Base-by-base conservation (phyloP, 2,329 filamentous ascomycete genomes). In the Aspergillus uvarum region DNA sequence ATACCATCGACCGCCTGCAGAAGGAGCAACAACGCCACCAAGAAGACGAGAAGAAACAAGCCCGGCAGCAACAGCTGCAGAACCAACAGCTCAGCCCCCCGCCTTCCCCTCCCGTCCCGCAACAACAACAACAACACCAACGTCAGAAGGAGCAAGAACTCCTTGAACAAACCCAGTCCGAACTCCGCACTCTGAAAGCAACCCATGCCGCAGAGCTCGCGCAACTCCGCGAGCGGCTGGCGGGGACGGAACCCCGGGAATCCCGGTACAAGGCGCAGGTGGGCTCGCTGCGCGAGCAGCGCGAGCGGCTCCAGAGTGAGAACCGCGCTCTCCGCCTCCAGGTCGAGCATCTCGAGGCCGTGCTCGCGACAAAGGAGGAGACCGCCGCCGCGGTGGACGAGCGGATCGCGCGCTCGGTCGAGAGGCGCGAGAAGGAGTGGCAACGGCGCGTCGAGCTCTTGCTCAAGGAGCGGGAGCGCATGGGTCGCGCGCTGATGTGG, bases 391-490 rank as follows among this genome's bases (percentile, higher is more conserved):
- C 73, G 3, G 55, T 80, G 19, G 77, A 80, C 61, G 65, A 71
- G 56, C 73, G 74, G 42, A 76, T 80, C 54, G 72, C 75, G 10
- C 67, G 70, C 50, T 76, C 76, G 0, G 70, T 78, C 14, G 75
- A 78, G 51, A 77, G 76, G 63, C 72, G 77, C 35, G 78, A 80
- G 64, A 72, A 73, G 24, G 76, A 77, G 56, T 80, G 78, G 78
- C 72, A 77, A 59, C 68, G 73, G 0, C 73, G 77, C 5, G 68
- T 78, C 2, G 72, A 79, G 51, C 61, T 77, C 12, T 63, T 80
- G 7, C 72, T 79, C 11, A 74, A 72, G 58, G 78, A 79, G 47
- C 68, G 76, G 10, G 76, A 79, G 26, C 68, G 69, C 31, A 76
- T 79, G 74, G 69, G 70, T 3, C 76, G 75, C 48, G 74, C 71